Percentiles rank a stretch among this genome's conserved stretches.
phyloP scores from a whole-genome alignment of 1,284 basidiomycete genomes.

The Malassezia dermatis region DNA sequence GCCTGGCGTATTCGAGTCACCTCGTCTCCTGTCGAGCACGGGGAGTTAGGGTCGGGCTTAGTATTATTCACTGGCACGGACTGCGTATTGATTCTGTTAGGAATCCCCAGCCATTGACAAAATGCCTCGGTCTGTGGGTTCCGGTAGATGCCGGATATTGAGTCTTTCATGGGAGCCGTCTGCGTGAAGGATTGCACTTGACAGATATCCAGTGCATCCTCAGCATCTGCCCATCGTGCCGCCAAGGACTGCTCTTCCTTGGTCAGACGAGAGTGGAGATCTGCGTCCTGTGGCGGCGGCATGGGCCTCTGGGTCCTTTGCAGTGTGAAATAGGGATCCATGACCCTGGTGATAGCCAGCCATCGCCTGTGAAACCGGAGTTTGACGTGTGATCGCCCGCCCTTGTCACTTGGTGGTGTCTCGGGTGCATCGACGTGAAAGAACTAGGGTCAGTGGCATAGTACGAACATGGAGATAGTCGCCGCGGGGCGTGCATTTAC shows the following conservation, averaged over 20 bases:
- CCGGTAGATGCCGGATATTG: slow-evolving; percentile 63
- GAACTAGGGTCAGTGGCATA: slow-evolving; percentile 11
- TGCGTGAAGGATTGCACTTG: slow-evolving; percentile 26
- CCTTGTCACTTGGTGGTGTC: not conserved
- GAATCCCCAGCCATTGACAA: slow-evolving; percentile 65
- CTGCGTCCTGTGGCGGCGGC: slow-evolving; percentile 58
- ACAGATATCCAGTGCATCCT: slow-evolving; percentile 16
- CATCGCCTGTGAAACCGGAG: slow-evolving; percentile 65
- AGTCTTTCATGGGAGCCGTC: slow-evolving; percentile 48
- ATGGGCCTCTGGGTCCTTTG: slow-evolving; percentile 51
- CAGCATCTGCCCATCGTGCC: not conserved
- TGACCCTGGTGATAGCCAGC: slow-evolving; percentile 81
- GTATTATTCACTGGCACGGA: not conserved
- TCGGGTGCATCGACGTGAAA: slow-evolving; percentile 20
- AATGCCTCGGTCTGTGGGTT: slow-evolving; percentile 87
- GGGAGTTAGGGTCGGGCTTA: not conserved
- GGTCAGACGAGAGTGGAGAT: slow-evolving; percentile 28
- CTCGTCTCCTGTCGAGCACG: not conserved
- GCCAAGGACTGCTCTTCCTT: slow-evolving; percentile 52
- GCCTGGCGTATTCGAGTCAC: not conserved
- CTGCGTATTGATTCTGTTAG: slow-evolving; percentile 64
- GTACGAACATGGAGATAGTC: slow-evolving; percentile 62
- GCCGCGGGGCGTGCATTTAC: slow-evolving; percentile 74
- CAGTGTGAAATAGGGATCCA: slow-evolving; percentile 65
- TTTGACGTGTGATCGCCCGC: slow-evolving; percentile 2